Base-by-base conservation (phyloP, 495 filamentous ascomycete genomes). In the Hypoxylon lienhwacheense region DNA sequence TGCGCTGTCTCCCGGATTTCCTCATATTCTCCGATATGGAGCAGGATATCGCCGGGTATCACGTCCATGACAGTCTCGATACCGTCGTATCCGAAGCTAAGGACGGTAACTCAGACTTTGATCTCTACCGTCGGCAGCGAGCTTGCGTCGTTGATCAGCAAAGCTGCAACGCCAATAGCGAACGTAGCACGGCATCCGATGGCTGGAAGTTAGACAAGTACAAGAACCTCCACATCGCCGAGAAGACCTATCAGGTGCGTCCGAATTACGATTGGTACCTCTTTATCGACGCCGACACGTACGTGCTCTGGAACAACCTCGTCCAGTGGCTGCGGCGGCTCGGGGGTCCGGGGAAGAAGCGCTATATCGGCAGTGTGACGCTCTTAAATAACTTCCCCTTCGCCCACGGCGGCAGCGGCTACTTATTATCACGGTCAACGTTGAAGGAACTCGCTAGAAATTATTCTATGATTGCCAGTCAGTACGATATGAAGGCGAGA, bases 281-380 rank as follows among this genome's bases (percentile, higher is more conserved):
- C 36, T 85, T 87, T 61, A 80, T 87, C 66, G 85, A 87, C 44
- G 83, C 83, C 5, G 85, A 87, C 66, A 85, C 84, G 3, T 85
- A 84, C 57, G 69, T 85, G 40, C 75, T 84, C 7, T 87, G 83
- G 82, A 67, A 77, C 16, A 87, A 80, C 34, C 56, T 85, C 33
- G 66, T 82, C 22, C 64, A 69, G 19, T 87, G 82, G 83, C 66
- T 86, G 24, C 62, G 64, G 25, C 64, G 65, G 28, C 71, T 85
- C 51, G 73, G 84, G 43, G 64, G 76, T 12, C 46, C 51, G 15
- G 21, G 43, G 4, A 70, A 81, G 49, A 72, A 67, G 21, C 66
- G 70, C 43, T 88, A 86, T 59, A 63, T 85, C 24, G 85, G 86
- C 16, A 83, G 81, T 26, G 75, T 80, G 43, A 77, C 77, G 16